Base-by-base conservation (phyloP, 495 filamentous ascomycete species). In the Aspergillus baeticus region DNA sequence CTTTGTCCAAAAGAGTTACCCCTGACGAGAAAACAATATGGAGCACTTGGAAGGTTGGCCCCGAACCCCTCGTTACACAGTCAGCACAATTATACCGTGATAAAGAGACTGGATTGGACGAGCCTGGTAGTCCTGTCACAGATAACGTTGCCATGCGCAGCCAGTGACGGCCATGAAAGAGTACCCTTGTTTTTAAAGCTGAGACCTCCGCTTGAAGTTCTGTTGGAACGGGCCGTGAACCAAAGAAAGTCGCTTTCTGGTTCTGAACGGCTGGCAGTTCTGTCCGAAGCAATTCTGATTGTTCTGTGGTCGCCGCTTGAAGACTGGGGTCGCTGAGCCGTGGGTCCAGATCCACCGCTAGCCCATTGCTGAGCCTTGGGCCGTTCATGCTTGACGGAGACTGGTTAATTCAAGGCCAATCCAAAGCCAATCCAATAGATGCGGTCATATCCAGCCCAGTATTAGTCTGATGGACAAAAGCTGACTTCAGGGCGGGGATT, bases 271-370 rank as follows among this genome's bases (percentile, higher is more conserved):
- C 20, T 57, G 43, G 54, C 31, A 45, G 15, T 22, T 23, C 13
- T 31, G 35, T 50, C 35, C 37, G 54, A 14, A 48, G 26, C 36
- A 20, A 31, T 36, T 21, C 18, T 36, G 31, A 10, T 31, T 15
- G 22, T 33, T 29, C 44, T 45, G 13, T 46, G 41, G 41, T 36
- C 20, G 18, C 10, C 11, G 26, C 20, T 37, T 22, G 17, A 21
- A 11, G 46, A 31, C 34, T 54, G 54, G 62, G 50, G 52, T 59
- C 43, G 63, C 59, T 62, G 57, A 65, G 59, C 54, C 50, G 59
- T 62, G 63, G 63, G 59, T 60, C 59, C 38, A 52, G 63, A 65
- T 65, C 59, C 63, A 54, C 63, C 63, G 63, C 63, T 65, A 65
- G 49, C 48, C 42, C 22, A 29, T 18, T 20, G 43, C 22, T 50